These are phyloP conservation scores for Hibiscus syriacus DNA, from an alignment of 345 rosid genomes.

Conservation along the genomic window DNA sequence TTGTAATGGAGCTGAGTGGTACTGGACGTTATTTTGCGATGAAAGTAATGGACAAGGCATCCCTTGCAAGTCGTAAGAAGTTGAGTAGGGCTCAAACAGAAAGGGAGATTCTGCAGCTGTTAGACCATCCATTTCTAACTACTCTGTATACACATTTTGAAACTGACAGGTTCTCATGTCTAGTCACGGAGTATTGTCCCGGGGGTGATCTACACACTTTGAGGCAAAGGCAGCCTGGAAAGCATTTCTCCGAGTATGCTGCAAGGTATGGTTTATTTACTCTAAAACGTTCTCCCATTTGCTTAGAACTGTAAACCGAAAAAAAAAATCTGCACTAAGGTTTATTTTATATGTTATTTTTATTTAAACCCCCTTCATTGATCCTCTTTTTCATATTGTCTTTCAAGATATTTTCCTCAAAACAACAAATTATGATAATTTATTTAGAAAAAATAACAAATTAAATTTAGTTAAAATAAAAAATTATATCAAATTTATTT, in stretches of 20 bases:
- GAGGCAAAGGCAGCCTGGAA: constrained; percentile 94
- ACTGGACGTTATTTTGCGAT: constrained; percentile 90
- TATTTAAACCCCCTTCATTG: neutral
- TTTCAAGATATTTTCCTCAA: neutral
- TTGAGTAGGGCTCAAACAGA: too few species aligned
- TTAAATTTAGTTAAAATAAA: too few species aligned
- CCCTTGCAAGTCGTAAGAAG: too few species aligned
- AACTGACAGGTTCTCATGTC: constrained; percentile 92
- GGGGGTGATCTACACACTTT: constrained; percentile 95
- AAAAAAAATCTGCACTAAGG: neutral
- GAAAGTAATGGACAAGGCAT: too few species aligned
- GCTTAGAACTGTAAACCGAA: neutral
- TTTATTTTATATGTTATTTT: neutral
- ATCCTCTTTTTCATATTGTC: neutral
- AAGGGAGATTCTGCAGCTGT: too few species aligned
- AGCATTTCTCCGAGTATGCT: constrained; percentile 94
- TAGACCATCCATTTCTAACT: constrained; percentile 96
- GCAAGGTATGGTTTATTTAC: constrained; percentile 58
- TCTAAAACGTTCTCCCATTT: neutral
- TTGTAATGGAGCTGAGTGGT: constrained; percentile 90
- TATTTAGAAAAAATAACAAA: too few species aligned
- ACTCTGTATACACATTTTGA: too few species aligned
- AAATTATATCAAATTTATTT: too few species aligned
- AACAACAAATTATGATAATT: too few species aligned
- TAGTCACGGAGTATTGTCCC: too few species aligned